Percentiles rank a stretch among this genome's conserved stretches.
Conservation (phyloP, 345 rosid species). For the Adansonia digitata region DNA sequence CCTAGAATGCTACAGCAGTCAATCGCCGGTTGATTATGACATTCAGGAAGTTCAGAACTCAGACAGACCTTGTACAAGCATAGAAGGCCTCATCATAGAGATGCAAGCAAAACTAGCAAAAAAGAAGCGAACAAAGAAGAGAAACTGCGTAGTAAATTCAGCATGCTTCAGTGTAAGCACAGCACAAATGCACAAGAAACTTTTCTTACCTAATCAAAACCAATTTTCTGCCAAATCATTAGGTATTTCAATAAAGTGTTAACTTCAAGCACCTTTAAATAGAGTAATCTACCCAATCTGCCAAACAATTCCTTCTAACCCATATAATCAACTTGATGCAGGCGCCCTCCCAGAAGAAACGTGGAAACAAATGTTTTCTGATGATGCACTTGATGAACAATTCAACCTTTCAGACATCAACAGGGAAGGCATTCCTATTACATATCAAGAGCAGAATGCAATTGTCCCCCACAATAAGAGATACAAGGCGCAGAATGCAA, state of each 20-base stretch:
- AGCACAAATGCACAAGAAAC: slow-evolving; percentile 30
- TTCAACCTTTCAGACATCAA: slow-evolving; percentile 49
- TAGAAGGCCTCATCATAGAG: slow-evolving; percentile 32
- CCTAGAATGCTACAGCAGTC: slow-evolving; percentile 18
- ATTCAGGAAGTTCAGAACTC: slow-evolving; percentile 16
- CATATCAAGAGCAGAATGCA: slow-evolving; percentile 7
- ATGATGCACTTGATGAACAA: slow-evolving; percentile 42
- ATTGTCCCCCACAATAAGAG: neutral
- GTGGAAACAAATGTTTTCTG: slow-evolving; percentile 27
- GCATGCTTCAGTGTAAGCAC: slow-evolving; percentile 21
- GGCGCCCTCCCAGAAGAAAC: slow-evolving; percentile 38
- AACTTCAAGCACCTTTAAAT: neutral
- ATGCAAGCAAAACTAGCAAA: slow-evolving; percentile 29
- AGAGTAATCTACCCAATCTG: neutral
- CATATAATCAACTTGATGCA: slow-evolving; percentile 25
- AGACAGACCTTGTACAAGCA: slow-evolving; percentile 23
- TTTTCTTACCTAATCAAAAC: slow-evolving; percentile 22
- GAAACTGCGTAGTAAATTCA: slow-evolving; percentile 23
- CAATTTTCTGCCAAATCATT: slow-evolving; percentile 23
- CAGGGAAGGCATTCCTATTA: slow-evolving; percentile 21
- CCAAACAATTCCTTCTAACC: slow-evolving; percentile 10
- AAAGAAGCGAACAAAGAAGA: slow-evolving; percentile 50
- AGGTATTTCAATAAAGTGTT: slow-evolving; percentile 34
- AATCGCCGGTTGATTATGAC: slow-evolving; percentile 14
- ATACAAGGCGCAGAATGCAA: slow-evolving; percentile 34